A percentile compares a stretch with the other conserved stretches of the same genome.
These are phyloP conservation scores for Diaporthe citrichinensis DNA, from an alignment of 2,329 filamentous ascomycete species.

Conservation along the genomic window DNA sequence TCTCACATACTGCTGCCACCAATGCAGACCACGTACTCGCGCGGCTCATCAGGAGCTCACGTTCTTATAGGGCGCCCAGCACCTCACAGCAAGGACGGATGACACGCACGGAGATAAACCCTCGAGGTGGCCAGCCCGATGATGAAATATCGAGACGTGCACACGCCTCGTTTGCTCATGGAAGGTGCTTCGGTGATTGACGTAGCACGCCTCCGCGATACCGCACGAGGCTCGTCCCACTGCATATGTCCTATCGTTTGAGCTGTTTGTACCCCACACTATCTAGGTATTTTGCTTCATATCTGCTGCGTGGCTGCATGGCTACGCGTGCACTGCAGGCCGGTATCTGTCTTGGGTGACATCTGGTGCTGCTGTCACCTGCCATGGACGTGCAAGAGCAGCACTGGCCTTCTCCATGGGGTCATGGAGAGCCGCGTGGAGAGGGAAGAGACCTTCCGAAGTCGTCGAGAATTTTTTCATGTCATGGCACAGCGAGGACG, in stretches of 20 bases:
- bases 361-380: slow-evolving; percentile 16
- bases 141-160: slow-evolving; percentile 6
- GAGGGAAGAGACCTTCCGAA: slow-evolving; percentile 21
- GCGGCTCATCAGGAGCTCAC: not conserved
- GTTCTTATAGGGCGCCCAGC: slow-evolving; percentile 13
- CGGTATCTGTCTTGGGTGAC: slow-evolving; percentile 12
- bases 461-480: slow-evolving; percentile 38
- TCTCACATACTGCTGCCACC: not conserved
- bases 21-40: not conserved
- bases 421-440: slow-evolving; percentile 17
- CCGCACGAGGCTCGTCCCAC: slow-evolving; percentile 20
- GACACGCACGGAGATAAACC: not conserved
- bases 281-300: not conserved
- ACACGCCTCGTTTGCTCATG: slow-evolving; percentile 9
- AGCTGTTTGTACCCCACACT: slow-evolving; percentile 10
- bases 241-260: not conserved
- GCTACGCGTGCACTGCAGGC: not conserved
- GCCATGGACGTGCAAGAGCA: slow-evolving; percentile 17
- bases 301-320: not conserved
- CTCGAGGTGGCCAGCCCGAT: not conserved
- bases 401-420: slow-evolving; percentile 25
- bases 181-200: slow-evolving; percentile 16
- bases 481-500: slow-evolving; percentile 30
- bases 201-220: slow-evolving; percentile 18
- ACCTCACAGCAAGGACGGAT: slow-evolving; percentile 9